Evolutionary conservation across 306 rosid genomes (phyloP), one percentile per base, ranked within the genome.

Genomic region (Citrullus amarus): DNA sequence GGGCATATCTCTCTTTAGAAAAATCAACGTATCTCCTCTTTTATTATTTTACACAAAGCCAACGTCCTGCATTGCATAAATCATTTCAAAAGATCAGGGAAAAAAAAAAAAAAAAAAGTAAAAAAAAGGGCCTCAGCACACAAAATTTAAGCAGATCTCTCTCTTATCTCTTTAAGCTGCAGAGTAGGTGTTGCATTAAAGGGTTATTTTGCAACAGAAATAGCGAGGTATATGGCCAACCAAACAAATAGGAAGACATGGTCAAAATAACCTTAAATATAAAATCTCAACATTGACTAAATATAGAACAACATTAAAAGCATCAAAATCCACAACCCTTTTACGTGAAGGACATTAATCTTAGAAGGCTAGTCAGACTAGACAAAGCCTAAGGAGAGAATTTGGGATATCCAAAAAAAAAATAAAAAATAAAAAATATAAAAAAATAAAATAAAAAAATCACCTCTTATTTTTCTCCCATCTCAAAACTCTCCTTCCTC

Each of bases 201-300:
- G 59, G 74, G 57, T 53, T 50, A 73, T 15, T 73, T 30, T 48
- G 44, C 8, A 73, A 73, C 60, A 25, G 44, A 73, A 73, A 30
- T 7, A 73, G 46, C 77, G 44, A 73, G 25, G 28, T 48, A 15
- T 30, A 51, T 14, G 77, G 77, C 15, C 20, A 10, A 73, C 77
- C 77, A 51, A 73, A 73, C 30, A 73, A 73, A 74, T 6, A 28
- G 62, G 15, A 74, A 74, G 62, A 34, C 78, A 74, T 74, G 60
- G 78, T 74, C 78, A 54, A 74, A 34, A n/a, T 53, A 32, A 32
- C 44, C 59, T 72, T 50, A 72, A 50, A 48, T 72, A 28, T 28
- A 50, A 50, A 50, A 73, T 51, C 59, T 58, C 20, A 51, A 28
- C 13, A 30, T 51, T 73, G 43, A 73, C 77, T 43, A 73, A 73